Base-by-base conservation (phyloP, 805 yeast species). In the Yarrowia sp. region DNA sequence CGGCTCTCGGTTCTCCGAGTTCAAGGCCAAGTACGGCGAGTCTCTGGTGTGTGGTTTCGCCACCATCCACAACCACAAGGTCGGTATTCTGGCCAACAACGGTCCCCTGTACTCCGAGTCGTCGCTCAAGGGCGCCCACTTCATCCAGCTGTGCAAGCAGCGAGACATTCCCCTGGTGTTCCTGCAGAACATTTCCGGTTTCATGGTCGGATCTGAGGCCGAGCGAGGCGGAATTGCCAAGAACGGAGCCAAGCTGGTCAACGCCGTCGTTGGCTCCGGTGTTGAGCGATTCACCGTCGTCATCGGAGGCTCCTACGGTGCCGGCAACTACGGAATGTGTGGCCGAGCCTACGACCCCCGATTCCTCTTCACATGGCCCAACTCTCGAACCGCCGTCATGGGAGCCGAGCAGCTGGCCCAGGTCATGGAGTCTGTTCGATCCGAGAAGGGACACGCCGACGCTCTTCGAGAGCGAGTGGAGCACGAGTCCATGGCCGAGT, bases 281-380 rank as follows among this genome's bases (percentile, higher is more conserved):
- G 77, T 75, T n/a, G 76, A 75, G 67, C 71, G 74, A 61, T 75
- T 70, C 69, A 75, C 77, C 2, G 76, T 75, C 9, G 68, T 75
- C 20, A 75, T 75, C 56, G 77, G 77, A 9, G 76, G 76, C 39
- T 73, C 76, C 2, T 75, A 75, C 58, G 77, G 77, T 13, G 77
- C 77, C 13, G 77, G 77, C 9, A 75, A 75, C 71, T 75, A 75
- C 69, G 77, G 77, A 10, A 75, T 75, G 77, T 75, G 77, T 50
- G 77, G 77, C 13, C 67, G 77, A 24, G 77, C 77, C 19, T 75
- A 75, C 68, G 72, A 71, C 63, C 77, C 77, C 1, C 70, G 75
- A 30, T 75, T 75, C 70, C 70, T 75, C 64, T 74, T 74, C 74
- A 66, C 77, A 13, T 75, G 77, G 77, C 77, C 77, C 61, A 75